Percentiles rank a stretch among this genome's conserved stretches.
Evolutionary conservation across 1,139 yeast species (phyloP).

Genomic region (Saccharomyces hybrid): DNA sequence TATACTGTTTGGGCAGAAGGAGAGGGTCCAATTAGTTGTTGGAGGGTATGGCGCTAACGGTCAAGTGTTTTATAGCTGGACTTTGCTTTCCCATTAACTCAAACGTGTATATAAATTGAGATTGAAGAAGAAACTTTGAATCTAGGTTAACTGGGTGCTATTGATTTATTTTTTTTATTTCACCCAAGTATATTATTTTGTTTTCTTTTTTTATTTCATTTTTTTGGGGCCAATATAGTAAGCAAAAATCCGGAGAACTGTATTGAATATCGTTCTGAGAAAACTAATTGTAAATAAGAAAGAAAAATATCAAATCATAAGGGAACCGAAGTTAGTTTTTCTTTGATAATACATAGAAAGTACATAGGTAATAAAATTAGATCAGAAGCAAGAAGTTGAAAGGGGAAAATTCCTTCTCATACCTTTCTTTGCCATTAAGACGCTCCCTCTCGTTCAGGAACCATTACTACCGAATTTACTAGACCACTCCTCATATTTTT

Average conservation of each 20-base stretch:
- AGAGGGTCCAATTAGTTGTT: neutral
- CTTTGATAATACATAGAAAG: neutral
- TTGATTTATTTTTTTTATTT: no score
- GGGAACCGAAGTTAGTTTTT: neutral
- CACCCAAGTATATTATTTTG: neutral
- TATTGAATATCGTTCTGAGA: neutral
- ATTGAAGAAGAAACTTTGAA: neutral
- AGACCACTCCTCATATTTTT: slow-evolving; percentile 49
- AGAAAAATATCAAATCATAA: neutral
- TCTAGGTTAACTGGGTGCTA: neutral
- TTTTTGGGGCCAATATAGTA: no score
- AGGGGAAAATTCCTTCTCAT: neutral
- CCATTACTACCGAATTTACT: slow-evolving; percentile 34
- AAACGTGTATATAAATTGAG: neutral
- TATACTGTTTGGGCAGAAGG: neutral
- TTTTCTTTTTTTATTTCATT: no score
- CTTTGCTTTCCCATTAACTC: neutral
- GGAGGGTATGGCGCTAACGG: neutral
- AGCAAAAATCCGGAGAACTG: neutral
- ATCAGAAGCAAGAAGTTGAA: neutral
- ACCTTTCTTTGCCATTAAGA: neutral
- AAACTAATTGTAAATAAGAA: neutral
- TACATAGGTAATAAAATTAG: neutral
- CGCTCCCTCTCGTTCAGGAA: slow-evolving; percentile 15
- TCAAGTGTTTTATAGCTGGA: neutral